Percentiles rank a stretch among this genome's conserved stretches.
phyloP scores from a whole-genome alignment of 2,329 filamentous ascomycete genomes.

The Diaporthe sp. region DNA sequence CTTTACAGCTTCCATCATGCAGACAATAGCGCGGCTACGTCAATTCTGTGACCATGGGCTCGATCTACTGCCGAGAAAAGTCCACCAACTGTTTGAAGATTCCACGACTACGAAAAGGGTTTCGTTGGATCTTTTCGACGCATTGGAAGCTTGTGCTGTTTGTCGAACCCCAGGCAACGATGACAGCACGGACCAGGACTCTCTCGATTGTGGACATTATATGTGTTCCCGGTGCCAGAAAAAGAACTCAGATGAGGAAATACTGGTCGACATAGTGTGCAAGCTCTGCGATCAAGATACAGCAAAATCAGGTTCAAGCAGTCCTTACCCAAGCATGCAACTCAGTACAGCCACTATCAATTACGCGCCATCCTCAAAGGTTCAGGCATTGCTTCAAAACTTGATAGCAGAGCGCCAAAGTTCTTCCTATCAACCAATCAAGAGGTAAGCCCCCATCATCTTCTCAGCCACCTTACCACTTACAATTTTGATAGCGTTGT shows the following conservation, averaged over 20 bases:
- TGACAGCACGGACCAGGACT: background rate
- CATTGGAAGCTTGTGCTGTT: background rate
- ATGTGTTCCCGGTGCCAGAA: background rate
- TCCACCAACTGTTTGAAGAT: background rate
- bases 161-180: background rate
- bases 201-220: background rate
- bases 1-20: background rate
- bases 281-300: background rate
- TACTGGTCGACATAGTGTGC: background rate
- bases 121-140: background rate
- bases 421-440: background rate
- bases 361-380: background rate
- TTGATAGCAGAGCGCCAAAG: background rate
- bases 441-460: background rate
- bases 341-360: background rate
- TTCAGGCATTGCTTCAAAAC: background rate
- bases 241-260: background rate
- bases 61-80: background rate
- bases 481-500: background rate
- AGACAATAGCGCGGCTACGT: background rate
- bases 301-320: background rate
- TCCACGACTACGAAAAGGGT: background rate
- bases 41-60: background rate
- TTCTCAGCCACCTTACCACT: background rate
- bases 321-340: background rate